Evolutionary conservation across 768 basidiomycete species (phyloP).

Genomic region (Lyophyllum semitale): DNA sequence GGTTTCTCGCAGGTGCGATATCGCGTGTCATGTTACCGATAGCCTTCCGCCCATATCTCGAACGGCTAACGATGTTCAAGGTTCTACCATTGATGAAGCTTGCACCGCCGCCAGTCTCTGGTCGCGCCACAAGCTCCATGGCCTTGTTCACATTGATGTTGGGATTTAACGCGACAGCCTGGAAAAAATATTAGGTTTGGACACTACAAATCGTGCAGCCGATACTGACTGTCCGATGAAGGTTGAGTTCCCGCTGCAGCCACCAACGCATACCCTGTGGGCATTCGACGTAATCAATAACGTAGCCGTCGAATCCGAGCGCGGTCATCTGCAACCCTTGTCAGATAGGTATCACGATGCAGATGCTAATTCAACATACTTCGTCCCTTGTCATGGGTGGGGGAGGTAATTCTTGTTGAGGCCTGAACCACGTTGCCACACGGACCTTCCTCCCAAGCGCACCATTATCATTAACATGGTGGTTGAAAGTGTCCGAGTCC

Average conservation of each 20-base stretch:
- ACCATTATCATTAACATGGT: constrained; percentile 63
- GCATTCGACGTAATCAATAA: constrained; percentile 77
- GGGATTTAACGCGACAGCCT: constrained; percentile 66
- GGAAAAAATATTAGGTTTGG: not conserved
- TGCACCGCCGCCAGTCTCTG: constrained; percentile 48
- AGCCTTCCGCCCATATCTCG: constrained; percentile 68
- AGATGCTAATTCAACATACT: constrained; percentile 33
- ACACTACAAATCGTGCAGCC: not conserved
- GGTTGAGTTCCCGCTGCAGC: constrained; percentile 57
- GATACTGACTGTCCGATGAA: constrained; percentile 71
- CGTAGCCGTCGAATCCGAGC: constrained; percentile 80
- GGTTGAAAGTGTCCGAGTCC: constrained; percentile 76
- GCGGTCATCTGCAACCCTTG: constrained; percentile 45
- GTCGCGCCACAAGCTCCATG: constrained; percentile 60
- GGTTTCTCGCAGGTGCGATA: constrained; percentile 51
- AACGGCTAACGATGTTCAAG: constrained; percentile 62
- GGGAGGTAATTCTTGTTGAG: constrained; percentile 36
- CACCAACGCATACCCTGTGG: constrained; percentile 76
- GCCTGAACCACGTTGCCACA: constrained; percentile 71
- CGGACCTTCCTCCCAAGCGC: constrained; percentile 53
- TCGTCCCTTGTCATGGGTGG: constrained; percentile 65
- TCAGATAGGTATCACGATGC: not conserved
- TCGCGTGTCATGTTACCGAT: constrained; percentile 65
- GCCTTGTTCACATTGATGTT: constrained; percentile 54
- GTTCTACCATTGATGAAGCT: constrained; percentile 64